A percentile compares a stretch with the other conserved stretches of the same genome.
Evolutionary conservation across 257 asterid genomes (phyloP).

Genomic region (Solanum chiquidenum): DNA sequence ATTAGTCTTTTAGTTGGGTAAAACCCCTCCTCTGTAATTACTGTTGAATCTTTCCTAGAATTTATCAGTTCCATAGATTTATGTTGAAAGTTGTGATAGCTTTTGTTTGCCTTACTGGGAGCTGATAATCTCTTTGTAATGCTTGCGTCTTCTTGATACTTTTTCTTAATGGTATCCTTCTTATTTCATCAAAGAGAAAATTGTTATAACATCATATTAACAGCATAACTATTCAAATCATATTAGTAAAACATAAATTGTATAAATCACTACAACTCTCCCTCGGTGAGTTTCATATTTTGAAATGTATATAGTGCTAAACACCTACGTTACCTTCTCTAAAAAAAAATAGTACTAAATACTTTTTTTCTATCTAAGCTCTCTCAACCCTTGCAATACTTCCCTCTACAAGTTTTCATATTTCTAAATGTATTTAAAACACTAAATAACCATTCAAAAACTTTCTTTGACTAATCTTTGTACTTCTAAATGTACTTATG

Average conservation of each 20-base stretch:
- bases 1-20: background rate
- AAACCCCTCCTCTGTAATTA: background rate
- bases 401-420: background rate
- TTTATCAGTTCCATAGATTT: background rate
- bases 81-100: background rate
- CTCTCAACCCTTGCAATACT: background rate
- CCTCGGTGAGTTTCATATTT: background rate
- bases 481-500: background rate
- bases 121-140: background rate
- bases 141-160: background rate
- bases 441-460: background rate
- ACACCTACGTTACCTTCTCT: background rate
- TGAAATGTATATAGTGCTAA: background rate
- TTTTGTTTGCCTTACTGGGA: background rate
- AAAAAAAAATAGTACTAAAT: background rate
- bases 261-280: background rate
- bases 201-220: background rate
- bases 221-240: background rate
- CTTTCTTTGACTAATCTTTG: background rate
- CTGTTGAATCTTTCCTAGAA: background rate
- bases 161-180: background rate
- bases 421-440: background rate
- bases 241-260: background rate
- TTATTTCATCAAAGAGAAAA: background rate
- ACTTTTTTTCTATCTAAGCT: background rate